Evolutionary conservation across 352 stramenopile species (phyloP).

Genomic region (Pythium aphanidermatum): DNA sequence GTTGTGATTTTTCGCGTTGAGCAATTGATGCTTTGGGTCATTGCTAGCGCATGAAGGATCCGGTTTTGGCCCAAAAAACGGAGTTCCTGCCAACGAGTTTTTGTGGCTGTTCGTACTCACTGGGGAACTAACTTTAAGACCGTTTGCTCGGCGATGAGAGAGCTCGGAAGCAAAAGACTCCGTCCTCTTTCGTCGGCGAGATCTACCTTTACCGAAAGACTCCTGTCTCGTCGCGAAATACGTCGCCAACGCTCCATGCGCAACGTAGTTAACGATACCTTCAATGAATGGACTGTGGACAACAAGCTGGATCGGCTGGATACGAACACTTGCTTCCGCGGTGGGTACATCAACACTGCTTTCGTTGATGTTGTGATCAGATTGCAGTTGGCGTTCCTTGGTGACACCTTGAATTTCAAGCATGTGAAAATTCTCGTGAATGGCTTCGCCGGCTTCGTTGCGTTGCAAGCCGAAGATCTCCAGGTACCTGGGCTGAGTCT

Average conservation of each 20-base stretch:
- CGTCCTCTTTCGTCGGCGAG: constrained; percentile 3
- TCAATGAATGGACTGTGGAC: constrained; percentile 60
- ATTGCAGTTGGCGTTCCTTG: constrained; percentile 7
- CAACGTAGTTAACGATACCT: constrained; percentile 40
- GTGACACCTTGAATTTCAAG: constrained; percentile 42
- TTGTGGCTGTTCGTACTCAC: too few relatives aligned
- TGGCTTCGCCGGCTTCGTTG: too few relatives aligned
- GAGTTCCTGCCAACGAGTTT: too few relatives aligned
- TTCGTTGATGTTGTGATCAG: too few relatives aligned
- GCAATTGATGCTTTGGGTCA: too few relatives aligned
- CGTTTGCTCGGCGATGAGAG: too few relatives aligned
- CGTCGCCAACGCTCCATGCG: constrained; percentile 46
- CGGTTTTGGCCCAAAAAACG: background rate
- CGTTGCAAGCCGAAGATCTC: constrained; percentile 55
- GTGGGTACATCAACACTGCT: too few relatives aligned
- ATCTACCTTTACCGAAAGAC: background rate
- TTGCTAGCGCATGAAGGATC: too few relatives aligned
- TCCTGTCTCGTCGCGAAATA: constrained; percentile 30
- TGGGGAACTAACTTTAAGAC: too few relatives aligned
- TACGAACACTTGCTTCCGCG: constrained; percentile 27
- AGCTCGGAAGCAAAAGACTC: constrained; percentile 16
- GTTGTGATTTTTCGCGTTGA: too few relatives aligned
- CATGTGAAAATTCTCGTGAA: too few relatives aligned
- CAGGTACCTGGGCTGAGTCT: too few relatives aligned
- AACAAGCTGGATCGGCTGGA: constrained; percentile 53